These are phyloP conservation scores for Domatiomyces catenatus DNA, from an alignment of 2,329 filamentous ascomycete genomes.

Conservation along the genomic window DNA sequence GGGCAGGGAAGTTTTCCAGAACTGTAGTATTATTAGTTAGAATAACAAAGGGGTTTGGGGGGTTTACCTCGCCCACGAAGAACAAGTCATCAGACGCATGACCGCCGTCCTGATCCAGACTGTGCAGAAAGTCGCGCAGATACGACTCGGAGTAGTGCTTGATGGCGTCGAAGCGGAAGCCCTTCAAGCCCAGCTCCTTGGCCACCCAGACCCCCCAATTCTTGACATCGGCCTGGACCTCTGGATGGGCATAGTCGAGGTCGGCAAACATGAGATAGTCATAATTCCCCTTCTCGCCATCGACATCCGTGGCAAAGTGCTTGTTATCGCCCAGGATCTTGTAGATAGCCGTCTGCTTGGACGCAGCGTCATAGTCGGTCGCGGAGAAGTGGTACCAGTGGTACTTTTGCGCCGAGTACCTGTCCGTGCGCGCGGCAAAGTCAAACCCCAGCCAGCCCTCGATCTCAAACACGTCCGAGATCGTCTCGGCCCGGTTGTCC, in stretches of 20 bases:
- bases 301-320: constrained; percentile 41
- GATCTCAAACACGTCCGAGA: constrained; percentile 41
- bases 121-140: constrained; percentile 38
- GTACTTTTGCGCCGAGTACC: constrained; percentile 43
- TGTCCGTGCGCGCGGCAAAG: constrained; percentile 41
- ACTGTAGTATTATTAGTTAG: constrained; percentile 35
- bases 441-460: constrained; percentile 49
- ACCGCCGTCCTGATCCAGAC: constrained; percentile 34
- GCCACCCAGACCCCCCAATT: constrained; percentile 50
- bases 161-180: constrained; percentile 51
- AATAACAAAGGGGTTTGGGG: too few relatives aligned
- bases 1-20: constrained; percentile 41
- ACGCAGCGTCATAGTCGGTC: constrained; percentile 43
- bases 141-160: constrained; percentile 51
- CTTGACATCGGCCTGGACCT: constrained; percentile 44
- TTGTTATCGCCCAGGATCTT: constrained; percentile 45
- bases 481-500: constrained; percentile 37
- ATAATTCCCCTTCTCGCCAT: constrained; percentile 45
- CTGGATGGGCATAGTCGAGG: constrained; percentile 43
- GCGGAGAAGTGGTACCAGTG: constrained; percentile 47
- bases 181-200: constrained; percentile 40
- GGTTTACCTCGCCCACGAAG: constrained; percentile 21
- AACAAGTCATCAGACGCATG: constrained; percentile 43
- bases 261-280: constrained; percentile 34
- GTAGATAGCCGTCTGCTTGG: constrained; percentile 42